Evolutionary conservation across 2,329 filamentous ascomycete genomes (phyloP), one percentile per base, ranked within the genome.

Genomic region (Stachybotrys chlorohalonatus): DNA sequence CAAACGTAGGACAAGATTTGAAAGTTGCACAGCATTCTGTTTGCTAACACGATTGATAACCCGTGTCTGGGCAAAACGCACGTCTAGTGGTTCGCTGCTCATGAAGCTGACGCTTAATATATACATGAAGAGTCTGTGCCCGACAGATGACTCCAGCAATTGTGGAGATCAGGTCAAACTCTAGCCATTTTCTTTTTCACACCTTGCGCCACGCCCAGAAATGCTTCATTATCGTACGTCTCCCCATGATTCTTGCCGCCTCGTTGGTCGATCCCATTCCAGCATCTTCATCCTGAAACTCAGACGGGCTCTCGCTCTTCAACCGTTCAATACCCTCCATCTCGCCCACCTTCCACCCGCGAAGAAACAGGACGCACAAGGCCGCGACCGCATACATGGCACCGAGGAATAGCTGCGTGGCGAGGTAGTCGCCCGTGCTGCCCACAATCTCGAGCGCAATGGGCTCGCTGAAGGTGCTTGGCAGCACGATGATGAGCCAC

Each of bases 401-500:
- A 2, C 77, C 81, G 0, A 76, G 75, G 58, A 85, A 83, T 2
- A 83, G 59, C 60, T 80, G 73, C 1, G 73, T 71, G 42, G 73
- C 59, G 7, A 76, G 62, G 53, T 79, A 80, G 1, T 73, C 72
- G 47, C 66, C 61, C 1, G 62, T 58, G 50, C 1, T 72, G 69
- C 0, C 66, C 57, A 36, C 61, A 63, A 85, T 72, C 42, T 75
- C 69, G 31, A 85, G 66, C 3, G 75, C 82, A 61, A 85, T 84
- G 2, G 78, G 76, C 59, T 83, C 80, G 32, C 79, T 74, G 58
- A 82, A 88, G 0, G 84, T 89, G 2, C 80, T 78, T 0, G 86
- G 87, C 5, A 88, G 63, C 6, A 84, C 81, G 11, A 90, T 73
- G 1, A 83, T 73, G 36, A 90, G 64, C 86, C 86, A 90, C n/a